These are phyloP conservation scores for Capsicum pubescens DNA, from an alignment of 257 asterid genomes.

Conservation along the genomic window DNA sequence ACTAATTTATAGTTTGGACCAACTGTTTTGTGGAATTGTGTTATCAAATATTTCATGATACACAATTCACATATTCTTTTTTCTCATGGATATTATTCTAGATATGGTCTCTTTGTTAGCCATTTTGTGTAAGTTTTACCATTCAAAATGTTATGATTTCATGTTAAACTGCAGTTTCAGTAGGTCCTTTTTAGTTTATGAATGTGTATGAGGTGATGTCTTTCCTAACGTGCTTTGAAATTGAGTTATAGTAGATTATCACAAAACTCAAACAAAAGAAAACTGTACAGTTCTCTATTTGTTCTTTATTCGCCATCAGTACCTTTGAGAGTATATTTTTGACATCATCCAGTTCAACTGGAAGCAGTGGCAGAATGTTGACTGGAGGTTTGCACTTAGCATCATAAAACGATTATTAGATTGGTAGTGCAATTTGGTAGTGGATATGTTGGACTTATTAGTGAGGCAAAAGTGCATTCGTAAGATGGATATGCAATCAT, in stretches of 20 bases:
- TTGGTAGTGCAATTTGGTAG: neutral
- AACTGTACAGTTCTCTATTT: neutral
- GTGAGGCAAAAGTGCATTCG: neutral
- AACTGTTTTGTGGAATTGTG: neutral
- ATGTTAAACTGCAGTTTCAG: neutral
- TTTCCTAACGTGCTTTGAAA: neutral
- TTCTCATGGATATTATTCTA: conserved; percentile 20
- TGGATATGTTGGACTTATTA: too few relatives aligned
- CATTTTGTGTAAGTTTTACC: neutral
- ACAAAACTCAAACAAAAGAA: neutral
- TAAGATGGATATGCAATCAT: conserved; percentile 6
- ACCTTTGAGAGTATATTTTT: neutral
- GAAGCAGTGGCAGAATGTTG: neutral
- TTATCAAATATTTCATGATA: neutral
- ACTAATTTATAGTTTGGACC: conserved; percentile 1
- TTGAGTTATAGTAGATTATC: neutral
- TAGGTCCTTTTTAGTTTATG: conserved; percentile 9
- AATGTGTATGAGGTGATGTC: neutral
- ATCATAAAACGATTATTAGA: neutral
- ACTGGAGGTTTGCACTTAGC: neutral
- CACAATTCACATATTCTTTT: neutral
- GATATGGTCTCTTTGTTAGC: conserved; percentile 18
- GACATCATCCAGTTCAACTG: conserved; percentile 8
- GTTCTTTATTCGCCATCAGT: conserved; percentile 1
- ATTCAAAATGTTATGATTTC: conserved; percentile 15